A percentile compares a stretch with the other conserved stretches of the same genome.
Conservation (phyloP, 331 rosid species). For the Quercus tomentella region DNA sequence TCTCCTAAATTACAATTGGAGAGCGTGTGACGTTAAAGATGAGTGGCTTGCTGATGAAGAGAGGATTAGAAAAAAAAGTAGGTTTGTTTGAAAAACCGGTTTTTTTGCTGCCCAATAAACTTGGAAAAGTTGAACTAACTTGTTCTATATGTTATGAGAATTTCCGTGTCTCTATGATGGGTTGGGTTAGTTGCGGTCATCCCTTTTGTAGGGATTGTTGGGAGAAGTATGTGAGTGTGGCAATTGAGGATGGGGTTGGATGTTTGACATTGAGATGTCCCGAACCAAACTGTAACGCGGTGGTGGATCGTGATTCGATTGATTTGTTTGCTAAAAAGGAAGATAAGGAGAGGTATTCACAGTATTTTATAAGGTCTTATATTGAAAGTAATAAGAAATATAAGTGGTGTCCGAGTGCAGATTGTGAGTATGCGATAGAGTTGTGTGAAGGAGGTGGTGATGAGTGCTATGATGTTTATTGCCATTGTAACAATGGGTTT, state of each 20-base stretch:
- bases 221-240: constrained; percentile 47
- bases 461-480: too few species aligned
- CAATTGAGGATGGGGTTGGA: constrained; percentile 88
- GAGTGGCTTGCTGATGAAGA: background rate
- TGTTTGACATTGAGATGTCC: constrained; percentile 89
- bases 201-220: background rate
- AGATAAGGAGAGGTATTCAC: constrained; percentile 18
- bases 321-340: constrained; percentile 38
- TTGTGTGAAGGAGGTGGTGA: too few species aligned
- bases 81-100: background rate
- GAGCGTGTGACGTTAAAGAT: background rate
- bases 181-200: background rate
- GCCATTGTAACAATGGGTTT: too few species aligned
- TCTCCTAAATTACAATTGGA: background rate
- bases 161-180: background rate
- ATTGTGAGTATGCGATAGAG: too few species aligned
- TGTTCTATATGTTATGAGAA: background rate
- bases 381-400: too few species aligned
- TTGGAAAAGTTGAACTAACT: background rate
- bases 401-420: too few species aligned
- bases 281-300: constrained; percentile 75
- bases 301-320: constrained; percentile 75
- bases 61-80: background rate
- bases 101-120: background rate
- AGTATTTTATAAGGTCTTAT: too few species aligned